Base-by-base conservation (phyloP, 805 yeast species). In the Clavispora carvajalis region DNA sequence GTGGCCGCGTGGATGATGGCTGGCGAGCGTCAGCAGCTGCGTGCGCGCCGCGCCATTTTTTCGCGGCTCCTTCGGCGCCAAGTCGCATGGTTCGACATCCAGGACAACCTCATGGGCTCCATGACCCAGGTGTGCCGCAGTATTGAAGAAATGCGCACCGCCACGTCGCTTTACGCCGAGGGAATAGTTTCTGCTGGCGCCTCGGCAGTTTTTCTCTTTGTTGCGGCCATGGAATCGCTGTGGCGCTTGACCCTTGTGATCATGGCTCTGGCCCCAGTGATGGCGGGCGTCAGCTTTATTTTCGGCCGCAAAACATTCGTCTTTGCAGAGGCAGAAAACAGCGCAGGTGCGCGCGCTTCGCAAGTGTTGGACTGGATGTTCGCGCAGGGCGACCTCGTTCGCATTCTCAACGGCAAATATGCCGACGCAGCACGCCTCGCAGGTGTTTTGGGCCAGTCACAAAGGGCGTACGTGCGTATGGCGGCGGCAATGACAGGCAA, bases 201-300 rank as follows among this genome's bases (percentile, higher is more conserved):
- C 0, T 71, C 88, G 0, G 63, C 79, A 0, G 39, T 76, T 4
- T 77, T 83, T 0, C 60, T 83, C 9, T 55, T 82, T 1, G 71
- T 77, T 1, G 77, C 85, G 0, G 80, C 96, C 1, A 74, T 93
- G 56, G 73, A 74, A 45, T 81, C 79, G 45, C 85, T 95, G 3
- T 91, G 97, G 97, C 73, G 85, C 3, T 69, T 93, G 9, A 85
- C 97, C 0, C 61, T 93, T 19, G 75, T 93, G 1, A 77, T 84
- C n/a, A 53, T 91, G 43, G 81, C 87, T 1, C 71, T 84, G 3
- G 50, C 87, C 4, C 99, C 99, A 0, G 24, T 89, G 0, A 75
- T 91, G 42, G 69, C 69, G 0, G 7, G 70, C 0, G 46, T 74
- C 3, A 78, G 83, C 1, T 59, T 65, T 26, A 25, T 70, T 0